Evolutionary conservation across 2,329 filamentous ascomycete genomes (phyloP), one percentile per base, ranked within the genome.

Genomic region (Tolypocladium album): DNA sequence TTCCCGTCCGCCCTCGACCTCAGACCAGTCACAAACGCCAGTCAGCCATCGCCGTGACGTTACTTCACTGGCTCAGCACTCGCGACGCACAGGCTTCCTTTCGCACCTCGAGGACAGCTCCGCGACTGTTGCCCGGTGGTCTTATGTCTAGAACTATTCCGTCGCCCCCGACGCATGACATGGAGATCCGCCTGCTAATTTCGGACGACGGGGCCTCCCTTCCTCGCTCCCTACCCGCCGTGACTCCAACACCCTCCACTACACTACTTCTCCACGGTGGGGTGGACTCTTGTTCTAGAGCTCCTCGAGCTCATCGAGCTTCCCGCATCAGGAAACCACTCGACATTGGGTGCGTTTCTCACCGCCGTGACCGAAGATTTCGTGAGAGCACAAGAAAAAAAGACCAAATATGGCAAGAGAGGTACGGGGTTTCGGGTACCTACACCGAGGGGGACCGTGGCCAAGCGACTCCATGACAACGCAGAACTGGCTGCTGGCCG

Each of bases 281-380:
- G 50, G 39, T 55, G 42, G 47, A 58, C 58, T 47, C 11, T 22
- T 55, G 56, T 45, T 58, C 39, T 64, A 56, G 57, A 60, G 57
- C 61, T 61, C 27, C 45, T 20, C 40, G 56, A 63, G 45, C 61
- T 61, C 31, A 45, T n/a, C 43, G 56, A 63, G 42, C 59, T 62
- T 63, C 62, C 59, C 63, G 52, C 61, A 66, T 58, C 58, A 62
- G 67, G 64, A 68, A 67, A 69, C 47, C 63, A 57, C 39, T 53
- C 47, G 64, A 57, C 66, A 69, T 63, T 50, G 59, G 60, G 53
- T 66, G 67, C 68, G 64, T 69, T 65, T 61, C 57, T 61, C 64
- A 62, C 63, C 61, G 57, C 60, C 63, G 52, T 53, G 40, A 38
- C 55, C 61, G 58, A 34, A 20, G 38, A 56, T 53, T 50, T 38